Base-by-base conservation (phyloP, 225 moss, liverwort and hornwort species). In the Physcomitrium patens region DNA sequence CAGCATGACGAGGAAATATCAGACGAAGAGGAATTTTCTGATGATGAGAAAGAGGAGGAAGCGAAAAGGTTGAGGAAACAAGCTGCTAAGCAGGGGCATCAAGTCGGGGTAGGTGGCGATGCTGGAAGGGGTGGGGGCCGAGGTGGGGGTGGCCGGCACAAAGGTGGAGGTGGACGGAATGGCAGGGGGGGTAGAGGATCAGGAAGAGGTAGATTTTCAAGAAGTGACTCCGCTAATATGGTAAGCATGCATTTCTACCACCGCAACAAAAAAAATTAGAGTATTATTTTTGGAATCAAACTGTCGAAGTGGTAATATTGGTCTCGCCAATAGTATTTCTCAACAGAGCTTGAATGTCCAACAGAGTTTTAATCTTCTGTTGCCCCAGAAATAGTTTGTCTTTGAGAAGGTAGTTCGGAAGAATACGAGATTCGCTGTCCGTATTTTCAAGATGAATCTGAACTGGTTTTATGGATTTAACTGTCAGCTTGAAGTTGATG, bases 1-100 rank as follows among this genome's bases (percentile, higher is more conserved):
- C 80, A 89, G 14, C 90, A 97, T 63, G 97, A 97, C 71, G 97
- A 97, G 78, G 97, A 97, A 67, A 77, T 97, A 24, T 87, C 91
- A 16, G 94, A 94, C 52, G 97, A 86, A 59, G 94, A 97, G 31
- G 88, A 97, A 27, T 97, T 93, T 72, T 97, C 97, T 58, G 97
- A 97, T 77, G 97, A 97, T 73, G 97, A 97, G 80, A 94, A 94
- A 79, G 97, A 97, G 85, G 90, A 88, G 60, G 92, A 88, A 73
- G 91, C 90, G 10, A 89, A 80, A 76, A 72, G 78, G 75, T 60
- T 78, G 66, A 80, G 78, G 50, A 88, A 86, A 77, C 69, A 87
- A 78, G 86, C 67, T 68, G 64, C 77, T 2, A 85, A 82, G 79
- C 88, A 80, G 65, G 78, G 72, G 55, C 72, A 80, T 43, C 85